phyloP scores from a whole-genome alignment of 2,329 filamentous ascomycete genomes.

The Cryphonectria naterciae region DNA sequence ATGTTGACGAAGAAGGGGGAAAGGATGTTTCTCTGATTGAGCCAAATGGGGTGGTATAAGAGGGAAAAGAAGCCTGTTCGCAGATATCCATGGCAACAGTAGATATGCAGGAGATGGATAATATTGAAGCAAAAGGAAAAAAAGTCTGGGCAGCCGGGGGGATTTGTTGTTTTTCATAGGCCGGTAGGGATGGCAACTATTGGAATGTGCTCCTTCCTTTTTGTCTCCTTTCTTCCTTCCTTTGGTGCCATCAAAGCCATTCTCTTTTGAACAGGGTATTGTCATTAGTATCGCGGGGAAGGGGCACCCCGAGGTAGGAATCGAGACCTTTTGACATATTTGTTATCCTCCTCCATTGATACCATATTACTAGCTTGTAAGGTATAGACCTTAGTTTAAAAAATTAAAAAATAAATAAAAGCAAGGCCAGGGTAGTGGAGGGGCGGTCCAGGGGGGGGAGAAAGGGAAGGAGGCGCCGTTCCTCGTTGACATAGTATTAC shows the following conservation, averaged over 20 bases:
- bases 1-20: slow-evolving; percentile 9
- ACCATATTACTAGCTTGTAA: not conserved
- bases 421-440: no score
- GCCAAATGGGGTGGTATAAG: slow-evolving; percentile 12
- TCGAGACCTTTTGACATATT: slow-evolving; percentile 16
- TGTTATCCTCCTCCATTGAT: slow-evolving; percentile 3
- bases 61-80: slow-evolving; percentile 18
- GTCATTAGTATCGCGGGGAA: slow-evolving; percentile 6
- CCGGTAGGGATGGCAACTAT: slow-evolving; percentile 26
- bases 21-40: not conserved
- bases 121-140: not conserved
- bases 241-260: slow-evolving; percentile 14
- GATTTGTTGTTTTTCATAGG: slow-evolving; percentile 22
- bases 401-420: not conserved
- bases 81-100: slow-evolving; percentile 28
- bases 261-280: slow-evolving; percentile 19
- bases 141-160: not conserved
- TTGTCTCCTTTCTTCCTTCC: not conserved
- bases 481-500: not conserved
- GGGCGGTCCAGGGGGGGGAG: no score
- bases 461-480: not conserved
- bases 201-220: slow-evolving; percentile 25
- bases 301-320: slow-evolving; percentile 13
- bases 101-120: slow-evolving; percentile 26
- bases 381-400: not conserved